These are phyloP conservation scores for Fusarium musae DNA, from an alignment of 2,329 filamentous ascomycete genomes.

Conservation along the genomic window DNA sequence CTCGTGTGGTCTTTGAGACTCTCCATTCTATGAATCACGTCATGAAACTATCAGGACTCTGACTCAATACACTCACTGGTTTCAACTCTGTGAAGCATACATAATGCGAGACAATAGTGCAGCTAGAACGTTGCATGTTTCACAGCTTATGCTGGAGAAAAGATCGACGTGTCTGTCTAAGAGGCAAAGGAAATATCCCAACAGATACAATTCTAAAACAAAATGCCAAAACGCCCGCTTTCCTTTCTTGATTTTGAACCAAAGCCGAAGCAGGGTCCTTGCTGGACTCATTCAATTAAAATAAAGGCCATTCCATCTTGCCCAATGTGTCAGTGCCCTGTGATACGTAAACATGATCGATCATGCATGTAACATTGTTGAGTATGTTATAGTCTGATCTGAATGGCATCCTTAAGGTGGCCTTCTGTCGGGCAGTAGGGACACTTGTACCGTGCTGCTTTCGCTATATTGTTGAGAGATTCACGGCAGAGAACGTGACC, in stretches of 20 bases:
- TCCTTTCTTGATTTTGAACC: conserved; percentile 18
- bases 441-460: conserved; percentile 88
- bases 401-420: conserved; percentile 77
- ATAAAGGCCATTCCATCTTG: conserved; percentile 20
- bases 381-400: conserved; percentile 70
- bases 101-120: background rate
- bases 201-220: conserved; percentile 12
- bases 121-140: conserved; percentile 19
- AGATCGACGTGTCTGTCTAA: conserved; percentile 11
- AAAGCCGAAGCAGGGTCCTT: background rate
- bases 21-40: background rate
- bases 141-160: conserved; percentile 10
- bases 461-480: conserved; percentile 81
- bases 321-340: background rate
- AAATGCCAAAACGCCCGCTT: conserved; percentile 38
- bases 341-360: background rate
- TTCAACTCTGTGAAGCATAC: conserved; percentile 29
- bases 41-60: conserved; percentile 21
- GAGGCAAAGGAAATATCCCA: conserved; percentile 19
- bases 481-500: conserved; percentile 93
- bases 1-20: background rate
- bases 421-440: conserved; percentile 94
- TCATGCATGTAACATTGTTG: background rate
- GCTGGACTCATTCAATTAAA: background rate
- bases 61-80: conserved; percentile 6